Conservation (phyloP, 257 asterid genomes). For the Jacaranda copaia region DNA sequence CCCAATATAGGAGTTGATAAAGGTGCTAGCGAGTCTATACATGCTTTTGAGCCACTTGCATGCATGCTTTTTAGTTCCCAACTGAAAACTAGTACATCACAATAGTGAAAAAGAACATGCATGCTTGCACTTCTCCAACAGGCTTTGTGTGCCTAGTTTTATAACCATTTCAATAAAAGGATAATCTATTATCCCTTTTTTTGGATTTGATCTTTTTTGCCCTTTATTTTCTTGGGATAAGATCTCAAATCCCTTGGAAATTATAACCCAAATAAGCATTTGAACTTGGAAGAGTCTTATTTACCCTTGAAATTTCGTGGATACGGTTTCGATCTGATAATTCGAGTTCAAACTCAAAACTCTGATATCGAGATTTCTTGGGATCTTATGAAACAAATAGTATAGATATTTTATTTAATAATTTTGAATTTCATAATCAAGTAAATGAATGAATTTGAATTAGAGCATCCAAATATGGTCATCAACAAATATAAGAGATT, state of each 20-base stretch:
- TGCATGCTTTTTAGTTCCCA: conserved; percentile 20
- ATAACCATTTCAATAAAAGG: neutral
- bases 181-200: neutral
- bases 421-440: too few relatives aligned
- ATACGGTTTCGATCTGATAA: neutral
- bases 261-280: neutral
- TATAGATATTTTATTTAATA: too few relatives aligned
- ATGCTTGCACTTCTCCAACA: conserved; percentile 33
- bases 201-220: neutral
- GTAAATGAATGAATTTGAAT: too few relatives aligned
- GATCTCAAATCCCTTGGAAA: neutral
- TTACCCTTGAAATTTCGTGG: neutral
- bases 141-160: conserved; percentile 31
- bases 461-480: too few relatives aligned
- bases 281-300: neutral
- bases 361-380: too few relatives aligned
- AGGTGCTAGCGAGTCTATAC: conserved; percentile 25
- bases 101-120: conserved; percentile 40
- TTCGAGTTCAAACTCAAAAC: too few relatives aligned
- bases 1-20: conserved; percentile 37
- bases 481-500: too few relatives aligned
- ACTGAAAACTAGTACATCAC: conserved; percentile 19
- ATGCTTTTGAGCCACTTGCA: conserved; percentile 40
- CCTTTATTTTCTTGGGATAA: neutral
- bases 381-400: too few relatives aligned